Evolutionary conservation across 352 stramenopile species (phyloP).

Genomic region (Pythium dissotocum): DNA sequence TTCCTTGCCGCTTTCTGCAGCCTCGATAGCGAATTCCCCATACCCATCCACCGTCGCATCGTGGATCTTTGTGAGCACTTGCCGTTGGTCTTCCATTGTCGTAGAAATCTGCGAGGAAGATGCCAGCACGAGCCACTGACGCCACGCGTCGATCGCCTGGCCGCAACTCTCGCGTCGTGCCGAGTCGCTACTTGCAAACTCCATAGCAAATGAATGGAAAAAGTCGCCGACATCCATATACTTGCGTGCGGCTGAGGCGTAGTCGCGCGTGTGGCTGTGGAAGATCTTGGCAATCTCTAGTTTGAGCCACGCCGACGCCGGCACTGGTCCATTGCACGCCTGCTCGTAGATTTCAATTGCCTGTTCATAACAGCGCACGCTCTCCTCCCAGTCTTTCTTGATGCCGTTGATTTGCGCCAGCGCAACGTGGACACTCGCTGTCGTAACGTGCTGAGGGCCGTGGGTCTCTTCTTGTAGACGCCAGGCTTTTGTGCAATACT

Average conservation of each 20-base stretch:
- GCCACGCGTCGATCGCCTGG: constrained; percentile 61
- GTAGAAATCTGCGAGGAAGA: not conserved
- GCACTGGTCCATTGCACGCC: constrained; percentile 54
- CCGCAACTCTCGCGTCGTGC: constrained; percentile 61
- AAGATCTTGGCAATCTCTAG: constrained; percentile 64
- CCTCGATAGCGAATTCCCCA: constrained; percentile 65
- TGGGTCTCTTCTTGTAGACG: constrained; percentile 49
- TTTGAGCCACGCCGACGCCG: constrained; percentile 53
- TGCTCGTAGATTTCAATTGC: constrained; percentile 59
- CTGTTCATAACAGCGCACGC: constrained; percentile 42
- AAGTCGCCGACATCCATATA: constrained; percentile 52
- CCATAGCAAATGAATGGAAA: constrained; percentile 58
- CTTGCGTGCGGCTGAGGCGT: constrained; percentile 11
- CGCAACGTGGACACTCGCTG: constrained; percentile 46
- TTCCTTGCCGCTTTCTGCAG: constrained; percentile 42
- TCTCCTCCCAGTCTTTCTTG: constrained; percentile 39
- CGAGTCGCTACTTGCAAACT: constrained; percentile 51
- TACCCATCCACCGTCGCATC: constrained; percentile 47
- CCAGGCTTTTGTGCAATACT: constrained; percentile 68
- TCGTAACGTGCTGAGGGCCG: constrained; percentile 57
- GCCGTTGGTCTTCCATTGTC: constrained; percentile 38
- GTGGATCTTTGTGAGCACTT: constrained; percentile 48
- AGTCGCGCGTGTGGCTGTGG: constrained; percentile 30
- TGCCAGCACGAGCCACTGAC: constrained; percentile 42
- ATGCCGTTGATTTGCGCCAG: constrained; percentile 58